A percentile compares a stretch with the other conserved stretches of the same genome.
Evolutionary conservation across 2,329 filamentous ascomycete genomes (phyloP).

Genomic region (Cyclaneusma minus): DNA sequence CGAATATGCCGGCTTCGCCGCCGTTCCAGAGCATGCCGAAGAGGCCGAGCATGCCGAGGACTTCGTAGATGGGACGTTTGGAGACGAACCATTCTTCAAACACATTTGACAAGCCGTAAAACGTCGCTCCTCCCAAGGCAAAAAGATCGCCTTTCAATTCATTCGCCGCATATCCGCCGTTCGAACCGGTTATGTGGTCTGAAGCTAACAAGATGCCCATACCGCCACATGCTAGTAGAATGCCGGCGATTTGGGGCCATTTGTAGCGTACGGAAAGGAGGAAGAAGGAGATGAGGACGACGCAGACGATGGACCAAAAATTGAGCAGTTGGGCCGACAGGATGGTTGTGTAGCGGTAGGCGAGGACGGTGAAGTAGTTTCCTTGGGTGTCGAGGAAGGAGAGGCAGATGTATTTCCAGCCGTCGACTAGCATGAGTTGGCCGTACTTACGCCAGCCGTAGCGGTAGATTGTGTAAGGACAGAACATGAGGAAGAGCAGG

Average conservation of each 20-base stretch:
- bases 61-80: conserved; percentile 78
- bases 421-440: conserved; percentile 48
- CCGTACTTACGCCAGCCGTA: conserved; percentile 63
- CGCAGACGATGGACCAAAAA: conserved; percentile 95
- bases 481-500: conserved; percentile 69
- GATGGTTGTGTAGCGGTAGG: conserved; percentile 85
- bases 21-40: conserved; percentile 88
- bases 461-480: conserved; percentile 59
- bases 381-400: conserved; percentile 89
- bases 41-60: conserved; percentile 78
- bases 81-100: conserved; percentile 90
- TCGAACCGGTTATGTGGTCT: conserved; percentile 68
- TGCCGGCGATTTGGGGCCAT: conserved; percentile 68
- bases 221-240: conserved; percentile 80
- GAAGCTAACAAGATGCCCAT: conserved; percentile 74
- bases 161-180: conserved; percentile 51
- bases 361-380: conserved; percentile 95
- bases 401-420: conserved; percentile 90
- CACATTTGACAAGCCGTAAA: conserved; percentile 84
- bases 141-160: conserved; percentile 87
- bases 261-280: conserved; percentile 84
- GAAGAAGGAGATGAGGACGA: conserved; percentile 70
- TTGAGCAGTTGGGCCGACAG: conserved; percentile 90
- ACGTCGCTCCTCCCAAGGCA: conserved; percentile 72
- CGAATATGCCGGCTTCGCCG: conserved; percentile 80